Conservation (phyloP, 2,329 filamentous ascomycete genomes). For the Aquanectria penicillioides region DNA sequence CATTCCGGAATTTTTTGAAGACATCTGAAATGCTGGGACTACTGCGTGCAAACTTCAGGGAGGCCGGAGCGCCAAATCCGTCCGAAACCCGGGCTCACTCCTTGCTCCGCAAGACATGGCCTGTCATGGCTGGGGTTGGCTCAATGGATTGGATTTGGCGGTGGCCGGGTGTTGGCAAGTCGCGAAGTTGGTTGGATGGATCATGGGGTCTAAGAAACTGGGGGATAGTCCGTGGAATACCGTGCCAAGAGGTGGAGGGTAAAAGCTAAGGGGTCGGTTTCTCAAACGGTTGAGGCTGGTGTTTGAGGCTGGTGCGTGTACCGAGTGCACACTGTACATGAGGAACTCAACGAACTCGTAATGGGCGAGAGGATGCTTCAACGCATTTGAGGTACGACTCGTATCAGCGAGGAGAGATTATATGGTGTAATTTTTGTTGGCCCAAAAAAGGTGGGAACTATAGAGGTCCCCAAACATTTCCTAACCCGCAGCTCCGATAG, state of each 20-base stretch:
- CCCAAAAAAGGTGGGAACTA: background rate
- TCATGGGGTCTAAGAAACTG: slow-evolving; percentile 11
- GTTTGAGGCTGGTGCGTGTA: slow-evolving; percentile 24
- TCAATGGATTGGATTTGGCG: background rate
- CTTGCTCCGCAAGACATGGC: background rate
- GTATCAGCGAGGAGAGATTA: slow-evolving; percentile 14
- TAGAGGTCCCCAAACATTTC: background rate
- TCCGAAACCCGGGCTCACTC: background rate
- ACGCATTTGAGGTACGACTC: slow-evolving; percentile 12
- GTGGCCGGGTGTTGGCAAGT: background rate
- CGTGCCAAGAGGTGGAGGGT: slow-evolving; percentile 15
- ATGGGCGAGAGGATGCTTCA: slow-evolving; percentile 31
- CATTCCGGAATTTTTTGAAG: too few species aligned
- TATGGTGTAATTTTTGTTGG: slow-evolving; percentile 20
- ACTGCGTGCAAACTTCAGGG: too few species aligned
- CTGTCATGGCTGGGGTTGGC: background rate
- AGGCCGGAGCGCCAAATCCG: too few species aligned
- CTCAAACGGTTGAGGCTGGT: slow-evolving; percentile 31
- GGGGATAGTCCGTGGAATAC: slow-evolving; percentile 20
- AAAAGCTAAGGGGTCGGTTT: slow-evolving; percentile 30
- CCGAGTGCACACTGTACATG: slow-evolving; percentile 16
- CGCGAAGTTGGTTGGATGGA: background rate
- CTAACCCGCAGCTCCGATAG: slow-evolving; percentile 1
- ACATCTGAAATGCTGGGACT: too few species aligned
- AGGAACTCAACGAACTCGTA: slow-evolving; percentile 22